Percentiles rank a stretch among this genome's conserved stretches.
phyloP scores from a whole-genome alignment of 345 rosid genomes.

The Salix viminalis region DNA sequence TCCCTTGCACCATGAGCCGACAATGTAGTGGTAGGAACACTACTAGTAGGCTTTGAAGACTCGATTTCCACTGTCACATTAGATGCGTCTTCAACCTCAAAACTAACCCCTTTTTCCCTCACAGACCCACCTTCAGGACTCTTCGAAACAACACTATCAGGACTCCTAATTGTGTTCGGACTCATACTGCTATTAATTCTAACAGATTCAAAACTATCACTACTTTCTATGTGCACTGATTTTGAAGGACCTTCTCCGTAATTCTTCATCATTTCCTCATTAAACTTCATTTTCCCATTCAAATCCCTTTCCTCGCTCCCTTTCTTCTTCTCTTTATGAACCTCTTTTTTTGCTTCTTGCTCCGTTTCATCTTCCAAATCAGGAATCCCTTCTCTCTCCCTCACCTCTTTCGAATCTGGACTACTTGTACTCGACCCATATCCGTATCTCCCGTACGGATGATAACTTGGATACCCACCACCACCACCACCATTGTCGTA shows the following conservation, averaged over 20 bases:
- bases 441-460: constrained; percentile 27
- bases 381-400: constrained; percentile 94
- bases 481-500: constrained; percentile 34
- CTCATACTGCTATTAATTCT: constrained; percentile 29
- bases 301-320: constrained; percentile 21
- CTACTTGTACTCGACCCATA: constrained; percentile 59
- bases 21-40: constrained; percentile 43
- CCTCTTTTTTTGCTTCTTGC: constrained; percentile 48
- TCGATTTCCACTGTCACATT: constrained; percentile 35
- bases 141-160: constrained; percentile 41
- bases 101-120: constrained; percentile 64
- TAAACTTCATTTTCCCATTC: constrained; percentile 13
- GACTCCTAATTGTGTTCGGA: constrained; percentile 29
- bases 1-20: constrained; percentile 76
- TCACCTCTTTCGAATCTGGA: constrained; percentile 83
- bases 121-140: constrained; percentile 44
- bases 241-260: constrained; percentile 70
- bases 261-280: constrained; percentile 30
- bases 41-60: constrained; percentile 56
- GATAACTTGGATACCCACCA: constrained; percentile 32
- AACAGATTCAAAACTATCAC: constrained; percentile 27
- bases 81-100: constrained; percentile 63
- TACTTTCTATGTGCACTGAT: constrained; percentile 37
- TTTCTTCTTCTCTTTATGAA: constrained; percentile 33
- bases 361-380: constrained; percentile 94